These are phyloP conservation scores for Haplosporangium gracile DNA, from an alignment of 192 early-diverging fungal species.

Conservation along the genomic window DNA sequence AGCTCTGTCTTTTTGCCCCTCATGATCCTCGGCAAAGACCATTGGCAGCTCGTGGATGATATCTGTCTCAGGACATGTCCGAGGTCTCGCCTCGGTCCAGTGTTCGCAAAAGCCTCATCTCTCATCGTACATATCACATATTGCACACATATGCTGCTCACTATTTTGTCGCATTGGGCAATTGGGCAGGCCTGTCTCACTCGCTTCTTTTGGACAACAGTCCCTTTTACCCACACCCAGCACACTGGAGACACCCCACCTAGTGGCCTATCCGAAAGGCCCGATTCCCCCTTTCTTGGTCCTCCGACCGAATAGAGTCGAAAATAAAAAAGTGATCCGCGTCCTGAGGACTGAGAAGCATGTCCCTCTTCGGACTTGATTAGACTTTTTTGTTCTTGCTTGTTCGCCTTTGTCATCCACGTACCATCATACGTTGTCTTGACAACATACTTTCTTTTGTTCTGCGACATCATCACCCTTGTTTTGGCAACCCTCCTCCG, in stretches of 20 bases:
- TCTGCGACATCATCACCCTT: background rate
- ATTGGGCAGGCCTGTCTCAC: background rate
- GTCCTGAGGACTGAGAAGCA: background rate
- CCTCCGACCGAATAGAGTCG: background rate
- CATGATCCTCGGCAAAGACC: background rate
- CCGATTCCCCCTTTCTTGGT: background rate
- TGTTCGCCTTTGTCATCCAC: too few relatives aligned
- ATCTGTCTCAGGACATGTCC: background rate
- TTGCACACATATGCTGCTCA: too few relatives aligned
- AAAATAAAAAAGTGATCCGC: background rate
- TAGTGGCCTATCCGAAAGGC: background rate
- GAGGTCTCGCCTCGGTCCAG: background rate
- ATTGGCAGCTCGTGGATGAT: background rate
- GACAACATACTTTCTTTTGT: background rate
- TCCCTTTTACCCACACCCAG: background rate
- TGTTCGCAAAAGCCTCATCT: too few relatives aligned
- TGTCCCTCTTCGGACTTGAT: background rate
- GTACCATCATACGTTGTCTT: background rate
- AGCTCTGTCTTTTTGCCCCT: too few relatives aligned
- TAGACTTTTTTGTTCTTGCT: background rate
- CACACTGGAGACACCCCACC: too few relatives aligned
- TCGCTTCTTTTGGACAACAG: background rate
- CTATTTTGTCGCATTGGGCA: constrained; percentile 1
- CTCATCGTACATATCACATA: too few relatives aligned
- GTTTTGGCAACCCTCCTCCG: constrained; percentile 5